Conservation (phyloP, 1,284 basidiomycete species). For the Vanrija humicola region DNA sequence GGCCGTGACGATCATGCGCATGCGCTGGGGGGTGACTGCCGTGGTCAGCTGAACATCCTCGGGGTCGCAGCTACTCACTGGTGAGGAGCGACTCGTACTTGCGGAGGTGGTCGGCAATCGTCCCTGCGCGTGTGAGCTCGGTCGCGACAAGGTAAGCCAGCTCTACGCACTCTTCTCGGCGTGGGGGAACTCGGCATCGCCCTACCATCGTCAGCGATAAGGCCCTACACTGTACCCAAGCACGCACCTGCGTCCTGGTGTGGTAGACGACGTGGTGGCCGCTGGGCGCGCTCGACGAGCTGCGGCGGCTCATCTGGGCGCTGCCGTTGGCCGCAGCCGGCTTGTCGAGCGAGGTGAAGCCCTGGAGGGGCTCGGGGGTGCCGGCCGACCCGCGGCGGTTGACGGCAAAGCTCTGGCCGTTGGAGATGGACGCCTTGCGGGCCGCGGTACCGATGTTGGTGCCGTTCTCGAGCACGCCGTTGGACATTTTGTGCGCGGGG, state of each 20-base stretch:
- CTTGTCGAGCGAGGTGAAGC: neutral
- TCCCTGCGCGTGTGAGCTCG: conserved; percentile 30
- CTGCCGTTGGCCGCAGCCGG: neutral
- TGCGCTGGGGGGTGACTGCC: conserved; percentile 81
- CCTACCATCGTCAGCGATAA: conserved; percentile 25
- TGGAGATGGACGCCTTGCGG: conserved; percentile 27
- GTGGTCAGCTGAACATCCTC: conserved; percentile 2
- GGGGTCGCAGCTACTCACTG: conserved; percentile 24
- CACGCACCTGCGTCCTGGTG: conserved; percentile 43
- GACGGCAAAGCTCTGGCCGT: conserved; percentile 2
- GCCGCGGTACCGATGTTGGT: conserved; percentile 43
- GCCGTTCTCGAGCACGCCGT: conserved; percentile 37
- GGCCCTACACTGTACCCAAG: too few species aligned
- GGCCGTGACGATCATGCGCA: conserved; percentile 95
- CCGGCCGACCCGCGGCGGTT: conserved; percentile 8
- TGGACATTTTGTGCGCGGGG: conserved; percentile 1
- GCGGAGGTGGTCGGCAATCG: conserved; percentile 80
- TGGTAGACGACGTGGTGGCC: conserved; percentile 74
- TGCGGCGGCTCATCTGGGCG: neutral
- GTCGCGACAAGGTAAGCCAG: too few species aligned
- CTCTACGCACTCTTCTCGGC: conserved; percentile 45
- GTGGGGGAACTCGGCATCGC: conserved; percentile 47
- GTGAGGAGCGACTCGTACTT: conserved; percentile 78
- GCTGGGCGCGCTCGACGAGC: conserved; percentile 53
- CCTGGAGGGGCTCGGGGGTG: neutral